Base-by-base conservation (phyloP, 1,139 yeast species). In the Geotrichum carabidarum region DNA sequence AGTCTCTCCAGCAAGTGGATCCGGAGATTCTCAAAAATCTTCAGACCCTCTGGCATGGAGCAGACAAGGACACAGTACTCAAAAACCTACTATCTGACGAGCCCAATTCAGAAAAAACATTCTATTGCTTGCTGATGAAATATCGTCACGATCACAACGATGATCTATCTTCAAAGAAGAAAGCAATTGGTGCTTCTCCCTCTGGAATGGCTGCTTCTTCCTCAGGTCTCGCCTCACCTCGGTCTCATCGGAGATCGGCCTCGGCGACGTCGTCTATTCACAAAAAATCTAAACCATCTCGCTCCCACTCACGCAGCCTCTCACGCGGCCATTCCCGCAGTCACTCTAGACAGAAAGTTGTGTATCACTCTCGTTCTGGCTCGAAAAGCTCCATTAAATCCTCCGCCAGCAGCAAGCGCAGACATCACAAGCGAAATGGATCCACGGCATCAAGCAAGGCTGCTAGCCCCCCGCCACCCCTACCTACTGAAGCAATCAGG, bases 31-130 rank as follows among this genome's bases (percentile, higher is more conserved):
- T 93, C 63, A 85, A 87, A 64, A 91, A 89, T 65, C 76, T 94
- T 61, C 88, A 89, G 55, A 90, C 91, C 34, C 73, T 93, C 56
- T 93, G 96, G 83, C 98, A 91, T 68, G 96, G 96, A 50, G 87
- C 89, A 56, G 77, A 82, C 41, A 80, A 81, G 56, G 77, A 80
- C 17, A 71, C 78, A 11, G 81, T 93, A 40, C 73, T 86, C 40
- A 70, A 79, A 8, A 79, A 82, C 57, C 74, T 93, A 44, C 63
- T 85, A 50, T 75, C 83, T 1, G 75, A 81, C 0, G 80, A 75
- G 32, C 79, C 82, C 54, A 86, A 85, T 61, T 81, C 95, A 1
- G 99, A 94, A 65, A 94, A 93, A 74, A 82, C 93, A 55, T 93
- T 93, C 63, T 94, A 93, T 71, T 85, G 89, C 59, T 73, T 94